Conservation (phyloP, 306 rosid genomes). For the Macrotyloma uniflorum region DNA sequence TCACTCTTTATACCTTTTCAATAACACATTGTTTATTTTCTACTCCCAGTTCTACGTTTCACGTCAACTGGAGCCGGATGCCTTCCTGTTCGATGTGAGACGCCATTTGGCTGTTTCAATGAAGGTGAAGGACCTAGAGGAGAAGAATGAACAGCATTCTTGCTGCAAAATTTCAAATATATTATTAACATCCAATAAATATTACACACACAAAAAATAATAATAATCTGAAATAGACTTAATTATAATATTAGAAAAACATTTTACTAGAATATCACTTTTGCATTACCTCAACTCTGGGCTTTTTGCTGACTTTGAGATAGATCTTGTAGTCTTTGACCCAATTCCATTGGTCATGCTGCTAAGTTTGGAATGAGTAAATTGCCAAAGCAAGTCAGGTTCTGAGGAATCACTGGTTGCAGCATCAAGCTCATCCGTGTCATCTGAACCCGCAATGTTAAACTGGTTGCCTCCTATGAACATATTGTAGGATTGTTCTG, state of each 20-base stretch:
- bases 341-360: conserved; percentile 60
- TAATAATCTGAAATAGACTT: not conserved
- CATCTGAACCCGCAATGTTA: conserved; percentile 65
- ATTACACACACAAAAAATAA: too few species aligned
- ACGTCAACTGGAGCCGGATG: conserved; percentile 65
- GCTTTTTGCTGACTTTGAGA: conserved; percentile 59
- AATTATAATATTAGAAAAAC: not conserved
- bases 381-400: conserved; percentile 95
- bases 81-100: conserved; percentile 64
- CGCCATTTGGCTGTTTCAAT: conserved; percentile 63
- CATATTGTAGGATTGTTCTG: conserved; percentile 74
- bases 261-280: not conserved
- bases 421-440: conserved; percentile 81
- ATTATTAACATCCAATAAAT: conserved; percentile 19
- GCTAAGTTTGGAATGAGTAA: conserved; percentile 70
- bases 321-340: conserved; percentile 55
- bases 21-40: conserved; percentile 58
- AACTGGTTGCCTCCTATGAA: conserved; percentile 64
- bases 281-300: conserved; percentile 74
- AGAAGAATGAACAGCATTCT: conserved; percentile 46
- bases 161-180: conserved; percentile 52
- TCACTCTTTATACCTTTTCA: conserved; percentile 39
- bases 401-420: conserved; percentile 97
- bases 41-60: conserved; percentile 72
- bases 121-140: conserved; percentile 75